These are phyloP conservation scores for Claviceps monticola DNA, from an alignment of 2,329 filamentous ascomycete species.

Conservation along the genomic window DNA sequence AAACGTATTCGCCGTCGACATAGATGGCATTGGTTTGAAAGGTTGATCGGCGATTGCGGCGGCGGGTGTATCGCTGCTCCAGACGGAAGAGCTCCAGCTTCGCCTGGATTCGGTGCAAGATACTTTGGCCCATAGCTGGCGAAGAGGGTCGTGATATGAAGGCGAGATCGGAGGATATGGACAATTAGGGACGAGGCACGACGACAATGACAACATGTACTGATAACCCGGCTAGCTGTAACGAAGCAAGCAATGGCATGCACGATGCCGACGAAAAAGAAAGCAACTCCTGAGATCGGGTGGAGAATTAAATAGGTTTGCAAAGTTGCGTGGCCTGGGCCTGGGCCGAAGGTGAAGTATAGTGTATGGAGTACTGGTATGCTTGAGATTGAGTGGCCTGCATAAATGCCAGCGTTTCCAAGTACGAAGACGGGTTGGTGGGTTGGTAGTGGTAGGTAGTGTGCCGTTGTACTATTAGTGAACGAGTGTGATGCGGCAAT, in stretches of 20 bases:
- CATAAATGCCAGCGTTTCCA: not conserved
- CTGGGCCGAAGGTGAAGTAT: not conserved
- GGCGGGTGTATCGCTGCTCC: slow-evolving; percentile 86
- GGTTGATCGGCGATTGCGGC: slow-evolving; percentile 72
- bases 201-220: not conserved
- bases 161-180: not conserved
- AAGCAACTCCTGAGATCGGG: not conserved
- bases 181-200: slow-evolving; percentile 2
- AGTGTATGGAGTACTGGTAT: not conserved
- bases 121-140: slow-evolving; percentile 32
- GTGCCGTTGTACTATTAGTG: not conserved
- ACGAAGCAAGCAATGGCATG: not conserved
- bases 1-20: slow-evolving; percentile 91
- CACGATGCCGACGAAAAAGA: not conserved
- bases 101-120: slow-evolving; percentile 47
- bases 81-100: slow-evolving; percentile 86
- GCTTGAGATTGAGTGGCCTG: not conserved
- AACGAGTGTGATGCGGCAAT: not conserved
- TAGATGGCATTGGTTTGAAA: slow-evolving; percentile 85
- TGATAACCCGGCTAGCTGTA: not conserved
- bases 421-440: not conserved
- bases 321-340: not conserved
- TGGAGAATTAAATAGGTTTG: not conserved
- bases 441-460: not conserved
- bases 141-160: slow-evolving; percentile 1